These are phyloP conservation scores for Brasenia schreberi DNA, from an alignment of 164 flowering plant species.

Conservation along the genomic window DNA sequence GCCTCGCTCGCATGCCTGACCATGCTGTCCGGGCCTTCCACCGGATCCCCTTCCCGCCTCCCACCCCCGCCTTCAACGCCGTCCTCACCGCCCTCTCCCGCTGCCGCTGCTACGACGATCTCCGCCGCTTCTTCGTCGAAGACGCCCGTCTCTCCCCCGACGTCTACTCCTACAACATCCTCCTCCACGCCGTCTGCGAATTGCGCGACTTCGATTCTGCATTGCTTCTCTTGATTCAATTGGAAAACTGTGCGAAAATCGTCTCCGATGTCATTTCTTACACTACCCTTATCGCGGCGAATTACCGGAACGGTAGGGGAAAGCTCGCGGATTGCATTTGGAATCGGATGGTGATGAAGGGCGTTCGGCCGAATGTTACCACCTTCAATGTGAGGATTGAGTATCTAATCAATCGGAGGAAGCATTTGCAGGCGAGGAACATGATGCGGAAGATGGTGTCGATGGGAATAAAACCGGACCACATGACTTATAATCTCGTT, in stretches of 20 bases:
- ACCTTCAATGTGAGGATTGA: slow-evolving; percentile 74
- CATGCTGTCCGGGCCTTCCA: slow-evolving; percentile 53
- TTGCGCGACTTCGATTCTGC: slow-evolving; percentile 46
- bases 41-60: slow-evolving; percentile 42
- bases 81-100: slow-evolving; percentile 40
- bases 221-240: slow-evolving; percentile 37
- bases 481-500: slow-evolving; percentile 60
- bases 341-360: slow-evolving; percentile 57
- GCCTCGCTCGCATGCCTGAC: slow-evolving; percentile 51
- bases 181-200: slow-evolving; percentile 49
- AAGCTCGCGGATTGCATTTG: slow-evolving; percentile 59
- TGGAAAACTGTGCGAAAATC: slow-evolving; percentile 36
- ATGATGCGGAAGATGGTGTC: slow-evolving; percentile 38
- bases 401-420: slow-evolving; percentile 33
- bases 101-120: slow-evolving; percentile 24
- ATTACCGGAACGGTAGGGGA: slow-evolving; percentile 25
- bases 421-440: slow-evolving; percentile 50
- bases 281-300: slow-evolving; percentile 54
- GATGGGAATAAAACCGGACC: slow-evolving; percentile 46
- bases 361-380: slow-evolving; percentile 47
- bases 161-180: slow-evolving; percentile 38
- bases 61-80: slow-evolving; percentile 72
- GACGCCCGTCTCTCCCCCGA: slow-evolving; percentile 29
- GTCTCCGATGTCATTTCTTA: slow-evolving; percentile 64
- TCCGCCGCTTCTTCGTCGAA: slow-evolving; percentile 28